phyloP scores from a whole-genome alignment of 352 stramenopile genomes.

The Discostella stelligera region DNA sequence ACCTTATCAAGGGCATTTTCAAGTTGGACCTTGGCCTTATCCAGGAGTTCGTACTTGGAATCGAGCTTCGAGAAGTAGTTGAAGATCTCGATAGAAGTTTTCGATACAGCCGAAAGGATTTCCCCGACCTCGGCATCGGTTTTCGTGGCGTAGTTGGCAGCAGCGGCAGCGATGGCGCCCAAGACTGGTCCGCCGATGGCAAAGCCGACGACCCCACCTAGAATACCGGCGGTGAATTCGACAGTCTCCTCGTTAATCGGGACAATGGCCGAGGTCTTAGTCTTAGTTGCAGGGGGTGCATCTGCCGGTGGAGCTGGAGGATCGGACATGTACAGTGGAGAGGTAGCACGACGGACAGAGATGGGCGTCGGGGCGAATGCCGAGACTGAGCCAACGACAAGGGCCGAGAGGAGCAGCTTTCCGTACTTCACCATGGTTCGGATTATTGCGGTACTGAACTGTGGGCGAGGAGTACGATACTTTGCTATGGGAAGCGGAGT shows the following conservation, averaged over 20 bases:
- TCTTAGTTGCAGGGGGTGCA: conserved; percentile 28
- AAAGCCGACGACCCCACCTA: conserved; percentile 79
- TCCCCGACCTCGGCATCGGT: conserved; percentile 77
- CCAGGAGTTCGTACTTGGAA: conserved; percentile 84
- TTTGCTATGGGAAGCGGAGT: background rate
- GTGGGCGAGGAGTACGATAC: too few relatives aligned
- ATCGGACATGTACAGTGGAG: conserved; percentile 53
- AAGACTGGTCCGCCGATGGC: conserved; percentile 81
- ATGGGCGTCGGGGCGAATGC: conserved; percentile 39
- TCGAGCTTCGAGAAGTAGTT: conserved; percentile 86
- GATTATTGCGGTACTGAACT: too few relatives aligned
- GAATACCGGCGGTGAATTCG: conserved; percentile 83
- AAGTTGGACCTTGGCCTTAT: conserved; percentile 60
- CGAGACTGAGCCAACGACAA: conserved; percentile 42
- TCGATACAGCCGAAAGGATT: conserved; percentile 79
- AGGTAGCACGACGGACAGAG: conserved; percentile 7
- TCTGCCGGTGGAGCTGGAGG: conserved; percentile 26
- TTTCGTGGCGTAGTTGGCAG: conserved; percentile 85
- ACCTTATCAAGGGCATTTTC: conserved; percentile 76
- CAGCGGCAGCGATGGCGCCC: conserved; percentile 70
- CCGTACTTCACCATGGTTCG: conserved; percentile 52
- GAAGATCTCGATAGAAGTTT: conserved; percentile 84
- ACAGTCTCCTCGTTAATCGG: conserved; percentile 85
- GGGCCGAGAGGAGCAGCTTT: conserved; percentile 38
- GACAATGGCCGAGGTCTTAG: conserved; percentile 59